Base-by-base conservation (phyloP, 371 early-diverging fungal species). In the Mucor racemosus region DNA sequence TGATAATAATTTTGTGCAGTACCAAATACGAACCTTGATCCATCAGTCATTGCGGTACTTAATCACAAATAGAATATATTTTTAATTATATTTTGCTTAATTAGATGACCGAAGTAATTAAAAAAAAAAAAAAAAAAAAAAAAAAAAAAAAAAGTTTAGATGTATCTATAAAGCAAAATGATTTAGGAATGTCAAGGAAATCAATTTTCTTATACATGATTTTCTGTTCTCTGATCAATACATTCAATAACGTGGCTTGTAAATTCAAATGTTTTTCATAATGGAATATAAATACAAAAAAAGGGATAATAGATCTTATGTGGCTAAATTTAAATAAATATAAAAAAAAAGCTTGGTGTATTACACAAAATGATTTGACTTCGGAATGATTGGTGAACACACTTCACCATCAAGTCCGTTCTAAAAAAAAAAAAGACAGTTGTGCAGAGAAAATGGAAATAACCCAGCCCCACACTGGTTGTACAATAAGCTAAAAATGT, bases 391-490 rank as follows among this genome's bases (percentile, higher is more conserved):
- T 48, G 48, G 48, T 48, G 48, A 21, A 46, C 8, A 46, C 46
- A 46, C 19, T 14, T 38, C 1, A 26, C 26, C 26, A 41, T 41
- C 41, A 41, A 42, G 42, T 42, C 42, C 42, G 42, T 42, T 42
- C 42, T 42, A 42, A 42, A n/a, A 14, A 15, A 42, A 14, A 42
- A 19, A 19, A 48, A 5, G 19, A 19, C 10, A n/a, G 17, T 10
- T 48, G 19, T 21, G 48, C 19, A 48, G 48, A 8, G 17, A 48
- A 56, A 26, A 26, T 1, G 3, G 26, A 26, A 26, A 26, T 26
- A 26, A 56, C 57, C 35, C 35, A 56, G 57, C 57, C 57, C 57
- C 57, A 56, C 17, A 8, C 15, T n/a, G 57, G 57, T 56, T 36
- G 35, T n/a, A 56, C 57, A 56, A 19, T 19, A 56, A 34, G 38